phyloP scores from a whole-genome alignment of 495 filamentous ascomycete species.

The Aspergillus diversus region DNA sequence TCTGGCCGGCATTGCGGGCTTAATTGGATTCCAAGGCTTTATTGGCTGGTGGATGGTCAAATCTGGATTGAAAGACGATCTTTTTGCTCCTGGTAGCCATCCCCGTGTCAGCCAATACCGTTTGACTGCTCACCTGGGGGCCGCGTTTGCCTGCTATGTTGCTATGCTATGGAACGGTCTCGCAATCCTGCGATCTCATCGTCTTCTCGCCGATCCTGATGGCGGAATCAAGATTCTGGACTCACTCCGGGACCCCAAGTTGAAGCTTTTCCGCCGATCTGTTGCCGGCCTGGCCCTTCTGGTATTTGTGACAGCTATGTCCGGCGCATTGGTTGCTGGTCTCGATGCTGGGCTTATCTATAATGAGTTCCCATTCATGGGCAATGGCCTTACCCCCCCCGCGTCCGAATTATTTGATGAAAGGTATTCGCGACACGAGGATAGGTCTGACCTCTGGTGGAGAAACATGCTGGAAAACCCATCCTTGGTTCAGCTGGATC shows the following conservation, averaged over 20 bases:
- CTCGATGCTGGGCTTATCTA: constrained; percentile 97
- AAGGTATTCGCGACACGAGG: constrained; percentile 81
- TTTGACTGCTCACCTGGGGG: constrained; percentile 82
- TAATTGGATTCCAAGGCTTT: constrained; percentile 95
- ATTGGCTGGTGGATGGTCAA: constrained; percentile 99
- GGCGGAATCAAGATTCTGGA: constrained; percentile 57
- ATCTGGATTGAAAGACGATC: constrained; percentile 88
- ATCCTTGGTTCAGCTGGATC: constrained; percentile 89
- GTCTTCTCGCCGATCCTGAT: constrained; percentile 65
- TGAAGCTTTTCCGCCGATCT: constrained; percentile 73
- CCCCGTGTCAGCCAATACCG: constrained; percentile 94
- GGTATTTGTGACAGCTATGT: constrained; percentile 89
- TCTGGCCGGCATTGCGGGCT: constrained; percentile 78
- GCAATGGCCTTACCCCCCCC: constrained; percentile 77
- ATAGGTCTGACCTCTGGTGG: constrained; percentile 86
- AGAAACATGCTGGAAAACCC: constrained; percentile 97
- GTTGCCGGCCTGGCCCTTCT: constrained; percentile 73
- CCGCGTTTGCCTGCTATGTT: constrained; percentile 87
- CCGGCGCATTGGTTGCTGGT: constrained; percentile 90
- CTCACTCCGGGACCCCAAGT: constrained; percentile 62
- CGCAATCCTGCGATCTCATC: constrained; percentile 73
- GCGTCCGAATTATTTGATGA: constrained; percentile 77
- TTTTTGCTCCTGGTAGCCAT: constrained; percentile 87
- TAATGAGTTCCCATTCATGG: constrained; percentile 98
- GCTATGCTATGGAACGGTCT: constrained; percentile 96